These are phyloP conservation scores for Penicillium canescens DNA, from an alignment of 495 filamentous ascomycete species.

Conservation along the genomic window DNA sequence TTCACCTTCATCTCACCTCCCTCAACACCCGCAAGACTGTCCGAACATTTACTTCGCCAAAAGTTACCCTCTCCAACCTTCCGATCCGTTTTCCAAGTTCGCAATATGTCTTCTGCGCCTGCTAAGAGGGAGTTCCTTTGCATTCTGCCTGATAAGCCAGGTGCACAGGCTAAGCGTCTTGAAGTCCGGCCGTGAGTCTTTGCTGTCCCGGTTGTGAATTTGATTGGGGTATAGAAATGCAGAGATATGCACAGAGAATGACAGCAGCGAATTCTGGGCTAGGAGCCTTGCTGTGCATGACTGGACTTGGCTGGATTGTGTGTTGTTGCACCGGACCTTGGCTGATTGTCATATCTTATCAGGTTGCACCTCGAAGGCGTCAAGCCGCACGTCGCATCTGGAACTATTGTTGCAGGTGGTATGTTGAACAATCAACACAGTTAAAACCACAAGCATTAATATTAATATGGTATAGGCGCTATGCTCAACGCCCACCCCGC, in stretches of 20 bases:
- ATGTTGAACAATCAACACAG: slow-evolving; percentile 9
- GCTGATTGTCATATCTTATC: background rate
- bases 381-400: slow-evolving; percentile 35
- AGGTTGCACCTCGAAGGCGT: slow-evolving; percentile 37
- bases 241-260: no score
- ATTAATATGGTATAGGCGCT: slow-evolving; percentile 50
- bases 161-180: slow-evolving; percentile 64
- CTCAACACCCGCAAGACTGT: background rate
- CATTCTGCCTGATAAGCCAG: slow-evolving; percentile 76
- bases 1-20: slow-evolving; percentile 3
- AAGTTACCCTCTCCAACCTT: background rate
- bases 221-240: no score
- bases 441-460: no score
- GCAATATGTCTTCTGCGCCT: slow-evolving; percentile 36
- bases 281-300: no score
- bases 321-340: background rate
- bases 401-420: slow-evolving; percentile 39
- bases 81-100: background rate
- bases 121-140: slow-evolving; percentile 79
- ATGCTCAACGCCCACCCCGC: slow-evolving; percentile 66
- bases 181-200: slow-evolving; percentile 67
- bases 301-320: no score
- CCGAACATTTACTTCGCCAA: background rate
- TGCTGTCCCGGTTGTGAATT: no score
- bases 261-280: no score